Conservation (phyloP, 1,139 yeast genomes). For the Taphrina pruni region DNA sequence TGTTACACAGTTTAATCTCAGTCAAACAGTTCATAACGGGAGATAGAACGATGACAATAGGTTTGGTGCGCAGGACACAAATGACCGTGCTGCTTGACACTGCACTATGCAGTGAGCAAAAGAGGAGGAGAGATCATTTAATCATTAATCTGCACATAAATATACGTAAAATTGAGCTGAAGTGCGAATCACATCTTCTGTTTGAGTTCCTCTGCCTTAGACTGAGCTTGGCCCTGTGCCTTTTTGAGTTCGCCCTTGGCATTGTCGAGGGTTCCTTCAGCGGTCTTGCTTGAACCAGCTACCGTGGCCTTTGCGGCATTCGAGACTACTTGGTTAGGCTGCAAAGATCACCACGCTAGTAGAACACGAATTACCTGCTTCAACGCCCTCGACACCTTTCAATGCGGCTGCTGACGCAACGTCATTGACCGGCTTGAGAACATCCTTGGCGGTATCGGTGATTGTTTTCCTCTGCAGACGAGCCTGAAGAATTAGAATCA, state of each 20-base stretch:
- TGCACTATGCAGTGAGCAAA: no score
- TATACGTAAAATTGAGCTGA: no score
- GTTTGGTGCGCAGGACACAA: no score
- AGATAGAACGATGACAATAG: no score
- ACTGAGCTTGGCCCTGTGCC: constrained; percentile 25
- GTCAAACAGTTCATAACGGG: no score
- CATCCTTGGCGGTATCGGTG: constrained; percentile 19
- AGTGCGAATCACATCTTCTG: constrained; percentile 13
- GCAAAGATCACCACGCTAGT: no score
- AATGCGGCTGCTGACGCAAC: constrained; percentile 15
- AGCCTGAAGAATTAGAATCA: constrained; percentile 10
- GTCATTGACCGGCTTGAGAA: constrained; percentile 23
- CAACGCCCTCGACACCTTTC: constrained; percentile 27
- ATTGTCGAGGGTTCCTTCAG: constrained; percentile 17
- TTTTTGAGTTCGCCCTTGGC: constrained; percentile 21
- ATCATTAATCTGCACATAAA: no score
- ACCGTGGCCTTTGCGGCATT: constrained; percentile 28
- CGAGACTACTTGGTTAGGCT: not conserved
- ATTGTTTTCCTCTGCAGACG: constrained; percentile 31
- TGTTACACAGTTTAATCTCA: no score
- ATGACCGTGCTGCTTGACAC: no score
- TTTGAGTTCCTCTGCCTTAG: constrained; percentile 29
- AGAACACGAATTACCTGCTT: constrained; percentile 4
- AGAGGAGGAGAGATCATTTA: no score
- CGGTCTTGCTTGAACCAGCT: constrained; percentile 26